Conservation (phyloP, 192 early-diverging fungal species). For the Jimgerdemannia flammicorona region DNA sequence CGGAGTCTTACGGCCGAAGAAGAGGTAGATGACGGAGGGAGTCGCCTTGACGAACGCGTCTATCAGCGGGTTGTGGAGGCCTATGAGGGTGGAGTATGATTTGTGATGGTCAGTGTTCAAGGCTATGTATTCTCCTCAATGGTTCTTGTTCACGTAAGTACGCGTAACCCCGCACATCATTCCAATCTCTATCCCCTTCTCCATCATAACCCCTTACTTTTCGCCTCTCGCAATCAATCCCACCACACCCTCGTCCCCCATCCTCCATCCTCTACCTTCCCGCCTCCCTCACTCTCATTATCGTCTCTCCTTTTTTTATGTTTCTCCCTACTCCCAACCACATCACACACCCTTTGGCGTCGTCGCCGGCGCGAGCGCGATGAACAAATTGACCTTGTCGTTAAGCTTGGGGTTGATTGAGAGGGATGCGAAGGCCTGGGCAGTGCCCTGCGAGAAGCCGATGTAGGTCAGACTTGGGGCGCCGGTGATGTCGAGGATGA, state of each 20-base stretch:
- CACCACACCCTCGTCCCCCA: neutral
- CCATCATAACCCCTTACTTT: too few relatives aligned
- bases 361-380: constrained; percentile 87
- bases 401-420: constrained; percentile 78
- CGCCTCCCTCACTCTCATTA: neutral
- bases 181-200: too few relatives aligned
- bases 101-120: neutral
- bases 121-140: neutral
- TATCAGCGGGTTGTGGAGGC: constrained; percentile 75
- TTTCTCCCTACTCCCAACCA: neutral
- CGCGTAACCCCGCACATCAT: too few relatives aligned
- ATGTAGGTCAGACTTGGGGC: constrained; percentile 83
- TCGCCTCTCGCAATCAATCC: too few relatives aligned
- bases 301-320: neutral
- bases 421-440: constrained; percentile 84
- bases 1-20: constrained; percentile 84
- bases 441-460: constrained; percentile 95
- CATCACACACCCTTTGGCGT: constrained; percentile 58
- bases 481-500: constrained; percentile 82
- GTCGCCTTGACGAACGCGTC: constrained; percentile 82
- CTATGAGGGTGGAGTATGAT: constrained; percentile 17
- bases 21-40: constrained; percentile 80
- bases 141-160: neutral
- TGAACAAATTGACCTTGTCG: constrained; percentile 81
- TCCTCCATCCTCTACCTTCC: neutral